Evolutionary conservation across 306 rosid species (phyloP), one percentile per base, ranked within the genome.

Genomic region (Delonix regia): DNA sequence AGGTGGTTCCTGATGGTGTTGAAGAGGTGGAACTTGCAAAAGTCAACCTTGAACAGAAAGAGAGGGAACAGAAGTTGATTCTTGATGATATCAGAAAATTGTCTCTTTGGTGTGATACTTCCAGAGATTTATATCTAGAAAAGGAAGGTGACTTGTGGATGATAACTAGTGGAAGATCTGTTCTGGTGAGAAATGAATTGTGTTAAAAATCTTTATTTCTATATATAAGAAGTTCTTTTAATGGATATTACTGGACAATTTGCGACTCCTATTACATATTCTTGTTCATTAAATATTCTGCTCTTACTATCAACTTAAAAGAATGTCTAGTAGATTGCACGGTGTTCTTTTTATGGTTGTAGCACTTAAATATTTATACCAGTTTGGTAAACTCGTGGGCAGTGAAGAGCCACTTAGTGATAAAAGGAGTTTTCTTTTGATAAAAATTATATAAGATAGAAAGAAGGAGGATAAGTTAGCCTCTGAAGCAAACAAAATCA

Each of bases 21-120:
- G 98, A 96, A 83, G 99, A 96, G 87, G 98, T 96, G 53, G 99
- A 96, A 85, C 96, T 96, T 80, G 98, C 94, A 78, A 93, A 82
- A 85, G 83, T 96, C 78, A 83, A 86, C 78, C 99, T 96, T 80
- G 98, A 96, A 83, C 80, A 86, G 82, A 91, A 71, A 72, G 97
- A 96, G 80, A 87, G 91, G 80, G 98, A 93, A 75, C 93, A 83
- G 66, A 96, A 83, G 78, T 86, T 96, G 89, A 86, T 96, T 85
- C 86, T 91, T 69, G 90, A 89, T 84, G 99, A 96, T 85, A 88
- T 96, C 78, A 84, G 89, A 71, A 91, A 88, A 77, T 80, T 96
- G 70, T 90, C 98, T 78, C 81, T 88, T 61, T 83, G 84, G 82
- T 88, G 87, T 80, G 94, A 93, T 49, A 77, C 82, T 62, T 81